Percentiles rank a stretch among this genome's conserved stretches.
Evolutionary conservation across 495 filamentous ascomycete species (phyloP).

Genomic region (Jackrogersella multiformis): DNA sequence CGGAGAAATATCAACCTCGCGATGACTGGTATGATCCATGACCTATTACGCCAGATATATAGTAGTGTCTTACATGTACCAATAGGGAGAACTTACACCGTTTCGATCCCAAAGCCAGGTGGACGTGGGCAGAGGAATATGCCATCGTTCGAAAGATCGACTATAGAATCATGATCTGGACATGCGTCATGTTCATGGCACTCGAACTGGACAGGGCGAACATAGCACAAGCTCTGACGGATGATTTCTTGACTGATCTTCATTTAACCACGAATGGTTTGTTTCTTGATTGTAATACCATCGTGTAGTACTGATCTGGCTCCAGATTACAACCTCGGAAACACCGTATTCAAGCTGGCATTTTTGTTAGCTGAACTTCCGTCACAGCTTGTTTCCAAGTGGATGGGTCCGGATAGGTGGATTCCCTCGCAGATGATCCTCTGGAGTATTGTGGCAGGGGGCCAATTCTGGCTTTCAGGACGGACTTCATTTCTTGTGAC

Average conservation of each 20-base stretch:
- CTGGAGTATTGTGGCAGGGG: constrained; percentile 75
- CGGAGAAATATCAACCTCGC: constrained; percentile 61
- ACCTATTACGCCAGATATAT: neutral
- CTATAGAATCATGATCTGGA: constrained; percentile 59
- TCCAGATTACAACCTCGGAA: constrained; percentile 72
- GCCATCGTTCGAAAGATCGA: constrained; percentile 65
- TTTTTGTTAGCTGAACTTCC: constrained; percentile 78
- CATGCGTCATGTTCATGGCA: constrained; percentile 83
- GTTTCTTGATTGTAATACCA: neutral
- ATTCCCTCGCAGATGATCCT: constrained; percentile 81
- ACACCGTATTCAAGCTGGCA: constrained; percentile 73
- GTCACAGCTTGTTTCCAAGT: constrained; percentile 77
- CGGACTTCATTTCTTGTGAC: constrained; percentile 65
- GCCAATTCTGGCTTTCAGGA: constrained; percentile 70
- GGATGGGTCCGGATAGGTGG: constrained; percentile 79
- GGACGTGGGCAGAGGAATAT: constrained; percentile 76
- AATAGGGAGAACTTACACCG: constrained; percentile 65
- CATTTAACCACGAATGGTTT: constrained; percentile 71
- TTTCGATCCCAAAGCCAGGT: constrained; percentile 76
- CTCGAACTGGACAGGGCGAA: constrained; percentile 82
- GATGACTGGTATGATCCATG: constrained; percentile 53
- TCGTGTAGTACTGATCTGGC: constrained; percentile 19
- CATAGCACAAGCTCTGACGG: constrained; percentile 73
- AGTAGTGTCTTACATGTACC: neutral
- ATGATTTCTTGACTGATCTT: constrained; percentile 70